Percentiles rank a stretch among this genome's conserved stretches.
Conservation (phyloP, 257 asterid genomes). For the Ajuga chamaepitys region DNA sequence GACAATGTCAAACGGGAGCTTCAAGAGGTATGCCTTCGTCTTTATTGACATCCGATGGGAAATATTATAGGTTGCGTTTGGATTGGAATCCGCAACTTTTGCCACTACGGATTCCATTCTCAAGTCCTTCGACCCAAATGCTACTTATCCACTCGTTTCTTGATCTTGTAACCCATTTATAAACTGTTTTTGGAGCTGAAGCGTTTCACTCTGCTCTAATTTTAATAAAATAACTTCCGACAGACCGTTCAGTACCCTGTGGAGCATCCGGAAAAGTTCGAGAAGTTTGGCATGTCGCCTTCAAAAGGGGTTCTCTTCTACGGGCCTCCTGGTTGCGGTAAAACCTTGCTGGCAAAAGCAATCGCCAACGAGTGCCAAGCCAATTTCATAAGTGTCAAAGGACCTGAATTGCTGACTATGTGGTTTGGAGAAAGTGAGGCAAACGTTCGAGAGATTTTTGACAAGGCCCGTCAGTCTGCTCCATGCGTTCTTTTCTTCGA, state of each 20-base stretch:
- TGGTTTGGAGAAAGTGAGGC: slow-evolving; percentile 46
- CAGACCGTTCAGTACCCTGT: slow-evolving; percentile 44
- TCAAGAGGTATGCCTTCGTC: slow-evolving; percentile 31
- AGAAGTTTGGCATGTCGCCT: too few relatives aligned
- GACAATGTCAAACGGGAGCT: slow-evolving; percentile 46
- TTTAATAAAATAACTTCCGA: not conserved
- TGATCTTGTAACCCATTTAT: too few relatives aligned
- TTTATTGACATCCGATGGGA: not conserved
- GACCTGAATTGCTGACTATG: slow-evolving; percentile 35
- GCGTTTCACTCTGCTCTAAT: too few relatives aligned
- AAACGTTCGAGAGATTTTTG: slow-evolving; percentile 41
- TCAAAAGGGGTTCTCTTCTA: slow-evolving; percentile 44
- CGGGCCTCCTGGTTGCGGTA: slow-evolving; percentile 51
- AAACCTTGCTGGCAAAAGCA: slow-evolving; percentile 45
- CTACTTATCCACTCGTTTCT: too few relatives aligned
- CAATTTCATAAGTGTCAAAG: slow-evolving; percentile 40
- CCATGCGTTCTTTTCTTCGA: slow-evolving; percentile 48
- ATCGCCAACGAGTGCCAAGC: slow-evolving; percentile 43
- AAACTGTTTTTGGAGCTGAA: too few relatives aligned
- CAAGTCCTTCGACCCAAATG: too few relatives aligned
- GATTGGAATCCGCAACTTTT: too few relatives aligned
- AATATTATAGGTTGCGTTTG: not conserved
- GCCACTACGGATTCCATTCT: too few relatives aligned
- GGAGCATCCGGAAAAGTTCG: slow-evolving; percentile 44
- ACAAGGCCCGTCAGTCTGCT: slow-evolving; percentile 40